Conservation (phyloP, 2,329 filamentous ascomycete genomes). For the Celoporthe dispersa region DNA sequence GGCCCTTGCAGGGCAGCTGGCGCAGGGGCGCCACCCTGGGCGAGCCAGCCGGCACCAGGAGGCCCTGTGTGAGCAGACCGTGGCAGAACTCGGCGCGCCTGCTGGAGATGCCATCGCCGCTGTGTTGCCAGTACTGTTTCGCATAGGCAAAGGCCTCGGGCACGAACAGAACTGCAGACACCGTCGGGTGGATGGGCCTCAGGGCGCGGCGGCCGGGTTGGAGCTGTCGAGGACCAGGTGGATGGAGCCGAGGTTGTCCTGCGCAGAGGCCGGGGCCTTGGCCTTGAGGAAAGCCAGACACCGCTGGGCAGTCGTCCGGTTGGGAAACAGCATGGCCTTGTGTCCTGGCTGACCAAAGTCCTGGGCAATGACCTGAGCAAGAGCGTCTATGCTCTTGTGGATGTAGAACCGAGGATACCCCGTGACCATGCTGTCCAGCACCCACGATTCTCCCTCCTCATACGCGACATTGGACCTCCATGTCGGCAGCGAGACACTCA, state of each 20-base stretch:
- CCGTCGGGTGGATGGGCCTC: slow-evolving; percentile 58
- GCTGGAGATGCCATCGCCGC: slow-evolving; percentile 89
- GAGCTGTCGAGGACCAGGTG: slow-evolving; percentile 67
- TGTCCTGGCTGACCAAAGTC: slow-evolving; percentile 66
- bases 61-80: slow-evolving; percentile 70
- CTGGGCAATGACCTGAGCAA: slow-evolving; percentile 70
- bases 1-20: slow-evolving; percentile 65
- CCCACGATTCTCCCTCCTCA: slow-evolving; percentile 88
- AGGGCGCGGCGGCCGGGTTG: slow-evolving; percentile 56
- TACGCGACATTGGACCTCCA: slow-evolving; percentile 92
- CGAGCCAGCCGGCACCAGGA: slow-evolving; percentile 48
- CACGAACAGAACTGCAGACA: slow-evolving; percentile 75
- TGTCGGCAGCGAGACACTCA: slow-evolving; percentile 93
- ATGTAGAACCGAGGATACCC: slow-evolving; percentile 97
- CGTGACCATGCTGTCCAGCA: slow-evolving; percentile 81
- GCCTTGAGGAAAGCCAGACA: slow-evolving; percentile 75
- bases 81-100: slow-evolving; percentile 90
- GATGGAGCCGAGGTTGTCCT: slow-evolving; percentile 57
- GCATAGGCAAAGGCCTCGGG: slow-evolving; percentile 69
- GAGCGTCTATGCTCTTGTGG: slow-evolving; percentile 77
- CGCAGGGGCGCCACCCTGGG: slow-evolving; percentile 33
- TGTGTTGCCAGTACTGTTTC: slow-evolving; percentile 98
- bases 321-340: slow-evolving; percentile 84
- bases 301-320: slow-evolving; percentile 67
- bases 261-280: slow-evolving; percentile 57